Percentiles rank a stretch among this genome's conserved stretches.
These are phyloP conservation scores for Ilyonectria robusta DNA, from an alignment of 2,329 filamentous ascomycete species.

Conservation along the genomic window DNA sequence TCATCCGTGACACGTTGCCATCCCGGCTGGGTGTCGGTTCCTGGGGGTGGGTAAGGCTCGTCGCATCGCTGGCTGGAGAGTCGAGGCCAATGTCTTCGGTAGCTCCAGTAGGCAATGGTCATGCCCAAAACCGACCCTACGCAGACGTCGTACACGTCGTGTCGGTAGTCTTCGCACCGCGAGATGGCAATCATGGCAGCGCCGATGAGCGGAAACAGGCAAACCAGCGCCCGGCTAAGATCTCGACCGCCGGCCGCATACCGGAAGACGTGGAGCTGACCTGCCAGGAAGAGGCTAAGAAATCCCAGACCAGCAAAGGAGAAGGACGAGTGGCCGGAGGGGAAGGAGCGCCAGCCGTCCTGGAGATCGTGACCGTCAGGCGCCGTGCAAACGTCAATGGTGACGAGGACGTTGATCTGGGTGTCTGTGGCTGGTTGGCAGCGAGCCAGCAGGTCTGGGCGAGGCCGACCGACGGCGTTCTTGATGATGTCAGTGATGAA, in stretches of 20 bases:
- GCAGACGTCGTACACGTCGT: slow-evolving; percentile 79
- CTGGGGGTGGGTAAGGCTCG: slow-evolving; percentile 69
- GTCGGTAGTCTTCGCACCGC: slow-evolving; percentile 78
- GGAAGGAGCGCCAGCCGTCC: slow-evolving; percentile 88
- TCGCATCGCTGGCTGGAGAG: slow-evolving; percentile 67
- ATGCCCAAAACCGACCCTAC: slow-evolving; percentile 73
- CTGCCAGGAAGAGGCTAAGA: slow-evolving; percentile 77
- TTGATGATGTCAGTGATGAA: slow-evolving; percentile 94
- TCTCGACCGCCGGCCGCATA: slow-evolving; percentile 62
- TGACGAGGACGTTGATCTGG: slow-evolving; percentile 67
- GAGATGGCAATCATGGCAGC: slow-evolving; percentile 79
- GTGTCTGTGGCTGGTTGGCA: slow-evolving; percentile 78
- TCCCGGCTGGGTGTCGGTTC: slow-evolving; percentile 50
- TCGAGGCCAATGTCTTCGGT: slow-evolving; percentile 74
- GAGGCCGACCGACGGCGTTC: slow-evolving; percentile 84
- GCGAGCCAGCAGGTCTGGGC: slow-evolving; percentile 76
- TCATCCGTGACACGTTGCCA: slow-evolving; percentile 67
- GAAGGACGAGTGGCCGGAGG: slow-evolving; percentile 85
- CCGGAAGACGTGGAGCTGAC: slow-evolving; percentile 73
- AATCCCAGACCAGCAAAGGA: slow-evolving; percentile 85
- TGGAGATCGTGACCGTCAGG: slow-evolving; percentile 78
- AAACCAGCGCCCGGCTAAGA: slow-evolving; percentile 69
- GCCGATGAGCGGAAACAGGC: slow-evolving; percentile 71
- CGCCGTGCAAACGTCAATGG: slow-evolving; percentile 80
- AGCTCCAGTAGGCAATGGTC: slow-evolving; percentile 75